Evolutionary conservation across 164 flowering plant genomes (phyloP).

Genomic region (Platanus orientalis): DNA sequence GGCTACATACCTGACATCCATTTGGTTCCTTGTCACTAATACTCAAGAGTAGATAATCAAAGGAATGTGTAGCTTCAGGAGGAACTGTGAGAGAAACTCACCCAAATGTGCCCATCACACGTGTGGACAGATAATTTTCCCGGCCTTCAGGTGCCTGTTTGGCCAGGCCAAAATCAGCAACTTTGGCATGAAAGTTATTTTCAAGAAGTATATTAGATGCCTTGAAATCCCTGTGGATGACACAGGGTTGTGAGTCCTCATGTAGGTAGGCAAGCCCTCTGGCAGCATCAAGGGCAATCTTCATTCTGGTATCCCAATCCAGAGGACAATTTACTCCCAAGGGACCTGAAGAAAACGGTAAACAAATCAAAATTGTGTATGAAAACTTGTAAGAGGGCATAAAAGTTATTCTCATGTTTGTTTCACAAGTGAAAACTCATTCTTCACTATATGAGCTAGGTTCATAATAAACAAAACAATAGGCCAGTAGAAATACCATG

Average conservation of each 20-base stretch:
- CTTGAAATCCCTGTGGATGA: slow-evolving; percentile 96
- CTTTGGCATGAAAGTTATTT: slow-evolving; percentile 89
- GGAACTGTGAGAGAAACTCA: slow-evolving; percentile 23
- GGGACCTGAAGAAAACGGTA: slow-evolving; percentile 50
- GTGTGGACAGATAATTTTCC: slow-evolving; percentile 75
- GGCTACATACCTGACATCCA: slow-evolving; percentile 80
- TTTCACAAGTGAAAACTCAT: background rate
- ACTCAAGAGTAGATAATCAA: background rate
- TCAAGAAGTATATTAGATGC: slow-evolving; percentile 95
- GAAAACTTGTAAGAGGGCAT: background rate
- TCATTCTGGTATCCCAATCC: slow-evolving; percentile 97
- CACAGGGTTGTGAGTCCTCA: slow-evolving; percentile 96
- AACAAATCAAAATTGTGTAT: background rate
- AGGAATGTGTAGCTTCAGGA: slow-evolving; percentile 2
- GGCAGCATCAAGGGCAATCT: slow-evolving; percentile 99
- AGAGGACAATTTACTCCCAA: slow-evolving; percentile 79
- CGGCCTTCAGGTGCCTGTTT: slow-evolving; percentile 97
- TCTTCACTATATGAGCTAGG: slow-evolving; percentile 5
- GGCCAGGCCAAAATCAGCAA: slow-evolving; percentile 97
- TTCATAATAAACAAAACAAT: too few relatives aligned
- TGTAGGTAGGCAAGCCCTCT: slow-evolving; percentile 97
- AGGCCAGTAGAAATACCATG: slow-evolving; percentile 92
- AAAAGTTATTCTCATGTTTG: background rate
- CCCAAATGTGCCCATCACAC: slow-evolving; percentile 99
- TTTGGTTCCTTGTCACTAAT: slow-evolving; percentile 1